These are phyloP conservation scores for Akanthomyces lecanii DNA, from an alignment of 2,329 filamentous ascomycete genomes.

Conservation along the genomic window DNA sequence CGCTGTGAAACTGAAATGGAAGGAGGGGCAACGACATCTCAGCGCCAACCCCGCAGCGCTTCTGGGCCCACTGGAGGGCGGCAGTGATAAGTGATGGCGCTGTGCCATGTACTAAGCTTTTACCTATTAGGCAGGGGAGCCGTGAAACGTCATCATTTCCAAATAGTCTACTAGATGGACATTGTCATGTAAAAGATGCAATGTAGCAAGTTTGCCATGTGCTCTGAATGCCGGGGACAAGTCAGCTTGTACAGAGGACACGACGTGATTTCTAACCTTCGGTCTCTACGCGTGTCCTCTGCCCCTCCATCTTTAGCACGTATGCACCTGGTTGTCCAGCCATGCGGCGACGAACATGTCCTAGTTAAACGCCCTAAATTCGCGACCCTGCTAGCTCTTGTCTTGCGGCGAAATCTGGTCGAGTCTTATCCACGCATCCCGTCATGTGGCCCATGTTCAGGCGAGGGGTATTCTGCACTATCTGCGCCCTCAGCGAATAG, in stretches of 20 bases:
- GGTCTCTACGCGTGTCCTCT: background rate
- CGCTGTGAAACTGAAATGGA: background rate
- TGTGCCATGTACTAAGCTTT: background rate
- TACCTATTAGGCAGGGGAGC: background rate
- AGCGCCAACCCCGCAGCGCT: conserved; percentile 6
- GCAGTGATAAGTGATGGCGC: conserved; percentile 7
- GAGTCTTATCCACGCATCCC: conserved; percentile 16
- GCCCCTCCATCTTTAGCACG: no score
- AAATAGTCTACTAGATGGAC: background rate
- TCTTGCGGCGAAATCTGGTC: background rate
- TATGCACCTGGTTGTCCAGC: background rate
- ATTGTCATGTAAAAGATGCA: background rate
- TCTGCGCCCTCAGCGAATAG: conserved; percentile 3
- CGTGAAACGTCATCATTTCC: conserved; percentile 4
- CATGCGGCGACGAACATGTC: background rate
- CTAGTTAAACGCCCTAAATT: background rate
- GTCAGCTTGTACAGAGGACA: background rate
- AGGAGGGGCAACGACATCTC: conserved; percentile 10
- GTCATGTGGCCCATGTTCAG: conserved; percentile 12
- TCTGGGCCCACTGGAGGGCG: conserved; percentile 4
- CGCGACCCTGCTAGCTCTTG: background rate
- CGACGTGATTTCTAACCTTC: background rate
- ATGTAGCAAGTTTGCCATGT: background rate
- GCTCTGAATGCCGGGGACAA: background rate
- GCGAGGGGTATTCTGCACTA: conserved; percentile 12